Evolutionary conservation across 495 filamentous ascomycete species (phyloP), one percentile per base, ranked within the genome.

Genomic region (Penicillium longicatenatum): DNA sequence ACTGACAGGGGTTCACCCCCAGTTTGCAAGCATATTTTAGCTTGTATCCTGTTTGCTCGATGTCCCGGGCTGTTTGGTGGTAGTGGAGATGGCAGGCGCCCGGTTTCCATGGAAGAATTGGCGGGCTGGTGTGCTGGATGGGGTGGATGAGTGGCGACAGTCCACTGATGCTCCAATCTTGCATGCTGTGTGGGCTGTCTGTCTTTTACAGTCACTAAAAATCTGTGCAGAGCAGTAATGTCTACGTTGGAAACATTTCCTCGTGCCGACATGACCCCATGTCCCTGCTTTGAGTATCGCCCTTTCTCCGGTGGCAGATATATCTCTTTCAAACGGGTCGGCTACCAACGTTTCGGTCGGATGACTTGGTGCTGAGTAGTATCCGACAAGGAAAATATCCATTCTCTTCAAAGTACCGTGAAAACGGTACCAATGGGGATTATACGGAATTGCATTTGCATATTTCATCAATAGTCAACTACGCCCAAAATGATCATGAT

Each of bases 11-110:
- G 44, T 45, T 71, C 67, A 20, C 60, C 80, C 48, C 89, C 92
- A 3, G 79, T 89, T 31, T 98, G 93, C 67, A 97, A 97, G 74
- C 93, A 98, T 72, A 64, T 97, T 17, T 77, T 98, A 24, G 93
- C 93, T 19, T 93, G 90, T 72, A 65, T 93, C 48, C 63, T 98
- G 60, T 86, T 79, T n/a, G 89, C 87, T 71, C 70, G 82, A 39
- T 92, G 90, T 74, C 62, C 62, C 2, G 72, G 52, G 4, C 65
- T 89, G 30, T 79, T 92, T 54, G 77, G 77, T 62, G 79, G 86
- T 41, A 79, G 77, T 37, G 77, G 83, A 65, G 80, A 81, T 44
- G 78, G 82, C 62, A 78, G n/a, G 19, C 56, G 66, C 49, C 79
- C 88, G 19, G 70, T 79, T 41, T 75, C 75, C 22, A 55, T 37